Base-by-base conservation (phyloP, 1,284 basidiomycete genomes). In the Marasmius sp. region DNA sequence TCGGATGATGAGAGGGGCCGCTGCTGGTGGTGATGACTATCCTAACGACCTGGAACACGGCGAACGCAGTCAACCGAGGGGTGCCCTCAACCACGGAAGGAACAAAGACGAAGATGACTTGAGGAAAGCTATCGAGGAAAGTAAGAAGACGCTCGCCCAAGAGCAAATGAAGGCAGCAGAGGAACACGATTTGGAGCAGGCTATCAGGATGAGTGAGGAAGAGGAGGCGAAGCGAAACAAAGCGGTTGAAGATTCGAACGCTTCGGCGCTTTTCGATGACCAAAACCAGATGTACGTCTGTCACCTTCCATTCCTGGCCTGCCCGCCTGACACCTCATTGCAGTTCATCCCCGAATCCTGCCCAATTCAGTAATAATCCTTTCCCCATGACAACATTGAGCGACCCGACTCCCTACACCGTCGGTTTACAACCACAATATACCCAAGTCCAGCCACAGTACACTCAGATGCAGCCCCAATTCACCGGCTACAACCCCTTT, bases 401-500 rank as follows among this genome's bases (percentile, higher is more conserved):
- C 51, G 91, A 93, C 68, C 80, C 86, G 14, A 82, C 81, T 3
- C 75, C 84, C n/a, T 85, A 84, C 65, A 79, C 81, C 20, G 81
- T 81, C 41, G 81, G 84, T 10, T 74, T 89, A 10, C 88, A 87
- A 68, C 84, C 84, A 0, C 86, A 87, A 65, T 79, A 70, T 60
- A 80, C 79, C 6, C 67, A 71, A 33, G 51, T 90, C 3, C 88
- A 87, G 67, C 84, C 83, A 0, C 86, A 81, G 60, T 80, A 74
- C 63, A 81, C 79, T 3, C 71, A 67, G 34, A 36, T 70, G 8
- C 82, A 88, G 67, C 86, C 86, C 0, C 90, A 92, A 69, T 92
- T 87, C 69, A 98, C 96, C 2, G 60, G 75, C 88, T 60, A 95
- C 95, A 97, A 97, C 66, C 97, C 97, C 0, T 99, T 98, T 71